A percentile compares a stretch with the other conserved stretches of the same genome.
These are phyloP conservation scores for Colletotrichum tamarilloi DNA, from an alignment of 2,329 filamentous ascomycete species.

Conservation along the genomic window DNA sequence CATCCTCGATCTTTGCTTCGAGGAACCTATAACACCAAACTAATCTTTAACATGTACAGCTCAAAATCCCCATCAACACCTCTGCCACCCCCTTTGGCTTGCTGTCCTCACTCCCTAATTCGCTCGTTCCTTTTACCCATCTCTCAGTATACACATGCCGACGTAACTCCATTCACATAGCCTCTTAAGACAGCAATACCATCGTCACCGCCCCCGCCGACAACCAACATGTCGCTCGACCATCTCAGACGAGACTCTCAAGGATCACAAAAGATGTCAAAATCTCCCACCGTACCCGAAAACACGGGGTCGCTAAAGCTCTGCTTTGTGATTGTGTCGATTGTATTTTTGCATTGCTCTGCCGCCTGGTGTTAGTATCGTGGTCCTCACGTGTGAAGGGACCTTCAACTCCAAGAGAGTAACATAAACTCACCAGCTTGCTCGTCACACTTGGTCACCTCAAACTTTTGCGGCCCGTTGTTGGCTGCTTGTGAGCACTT, in stretches of 20 bases:
- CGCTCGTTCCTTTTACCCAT: background rate
- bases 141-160: slow-evolving; percentile 2
- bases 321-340: slow-evolving; percentile 41
- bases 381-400: background rate
- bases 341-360: slow-evolving; percentile 54
- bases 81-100: background rate
- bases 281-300: slow-evolving; percentile 53
- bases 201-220: background rate
- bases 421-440: slow-evolving; percentile 54
- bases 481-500: slow-evolving; percentile 57
- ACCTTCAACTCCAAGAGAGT: background rate
- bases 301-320: slow-evolving; percentile 44
- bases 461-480: slow-evolving; percentile 44
- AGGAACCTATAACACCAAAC: slow-evolving; percentile 2
- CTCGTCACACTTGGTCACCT: slow-evolving; percentile 56
- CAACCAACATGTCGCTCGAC: background rate
- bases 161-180: background rate
- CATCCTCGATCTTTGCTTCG: slow-evolving; percentile 12
- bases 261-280: slow-evolving; percentile 59
- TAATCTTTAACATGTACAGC: background rate
- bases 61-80: background rate
- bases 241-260: slow-evolving; percentile 35
- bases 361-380: background rate
- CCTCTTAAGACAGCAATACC: background rate
- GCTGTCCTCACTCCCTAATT: background rate